phyloP scores from a whole-genome alignment of 2,329 filamentous ascomycete genomes.

The Phialophora chinensis region DNA sequence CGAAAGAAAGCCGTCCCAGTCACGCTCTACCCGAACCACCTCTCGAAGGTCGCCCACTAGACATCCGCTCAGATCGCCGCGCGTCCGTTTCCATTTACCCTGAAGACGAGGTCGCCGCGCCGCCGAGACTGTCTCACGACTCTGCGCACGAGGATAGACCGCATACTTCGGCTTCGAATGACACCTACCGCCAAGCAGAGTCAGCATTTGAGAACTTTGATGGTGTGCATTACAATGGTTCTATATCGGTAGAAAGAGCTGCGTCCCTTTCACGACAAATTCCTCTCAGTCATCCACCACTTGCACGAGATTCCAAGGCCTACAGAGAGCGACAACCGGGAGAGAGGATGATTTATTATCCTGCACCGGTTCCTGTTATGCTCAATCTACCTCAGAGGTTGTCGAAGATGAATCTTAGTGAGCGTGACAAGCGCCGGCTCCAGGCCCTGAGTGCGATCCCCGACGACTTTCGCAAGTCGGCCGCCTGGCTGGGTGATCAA shows the following conservation, averaged over 20 bases:
- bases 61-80: constrained; percentile 31
- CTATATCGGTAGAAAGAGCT: constrained; percentile 36
- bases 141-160: constrained; percentile 42
- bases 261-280: constrained; percentile 43
- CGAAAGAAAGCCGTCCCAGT: constrained; percentile 47
- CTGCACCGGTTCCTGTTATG: constrained; percentile 90
- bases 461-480: constrained; percentile 59
- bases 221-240: constrained; percentile 53
- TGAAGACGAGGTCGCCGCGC: constrained; percentile 15
- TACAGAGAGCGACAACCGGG: constrained; percentile 60
- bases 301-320: constrained; percentile 47
- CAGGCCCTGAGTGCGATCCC: constrained; percentile 72
- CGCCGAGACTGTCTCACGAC: constrained; percentile 18
- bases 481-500: constrained; percentile 50
- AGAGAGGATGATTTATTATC: constrained; percentile 90
- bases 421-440: constrained; percentile 73
- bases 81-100: constrained; percentile 36
- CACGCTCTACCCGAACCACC: constrained; percentile 49
- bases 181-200: constrained; percentile 53
- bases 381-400: constrained; percentile 88
- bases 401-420: constrained; percentile 70
- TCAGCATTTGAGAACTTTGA: constrained; percentile 56
- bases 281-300: constrained; percentile 49
- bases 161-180: constrained; percentile 50
- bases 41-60: constrained; percentile 43